These are phyloP conservation scores for Discostella pseudostelligera DNA, from an alignment of 108 stramenopile species.

Conservation along the genomic window DNA sequence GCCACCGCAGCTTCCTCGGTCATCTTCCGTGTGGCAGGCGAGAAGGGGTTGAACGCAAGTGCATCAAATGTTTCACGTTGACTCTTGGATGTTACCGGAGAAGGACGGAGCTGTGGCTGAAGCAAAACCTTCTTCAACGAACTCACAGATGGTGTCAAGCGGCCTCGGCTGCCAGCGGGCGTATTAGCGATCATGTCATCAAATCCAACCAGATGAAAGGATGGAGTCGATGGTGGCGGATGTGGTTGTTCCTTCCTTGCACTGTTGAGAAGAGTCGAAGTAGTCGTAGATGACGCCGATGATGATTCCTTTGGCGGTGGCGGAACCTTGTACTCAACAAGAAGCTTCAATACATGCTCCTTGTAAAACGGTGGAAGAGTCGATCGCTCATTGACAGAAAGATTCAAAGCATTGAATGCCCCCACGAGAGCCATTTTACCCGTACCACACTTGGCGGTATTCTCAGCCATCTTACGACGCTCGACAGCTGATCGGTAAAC, in stretches of 20 bases:
- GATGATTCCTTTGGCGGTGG: slow-evolving; percentile 11
- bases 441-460: slow-evolving; percentile 23
- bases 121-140: slow-evolving; percentile 18
- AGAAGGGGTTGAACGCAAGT: slow-evolving; percentile 24
- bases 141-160: neutral
- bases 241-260: neutral
- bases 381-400: slow-evolving; percentile 51
- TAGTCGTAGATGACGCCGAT: neutral
- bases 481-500: slow-evolving; percentile 71
- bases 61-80: slow-evolving; percentile 15
- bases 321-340: slow-evolving; percentile 27
- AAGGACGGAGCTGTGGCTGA: slow-evolving; percentile 24
- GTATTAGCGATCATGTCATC: neutral
- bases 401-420: slow-evolving; percentile 56
- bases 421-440: slow-evolving; percentile 28
- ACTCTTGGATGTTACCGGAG: slow-evolving; percentile 34
- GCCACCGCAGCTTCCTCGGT: slow-evolving; percentile 1
- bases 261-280: neutral
- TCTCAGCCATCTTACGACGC: slow-evolving; percentile 67
- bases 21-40: slow-evolving; percentile 15
- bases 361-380: slow-evolving; percentile 53
- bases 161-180: neutral
- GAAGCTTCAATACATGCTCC: slow-evolving; percentile 10
- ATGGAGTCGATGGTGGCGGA: slow-evolving; percentile 2
- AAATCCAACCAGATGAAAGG: neutral